These are phyloP conservation scores for Cercospora citrullina DNA, from an alignment of 2,329 filamentous ascomycete species.

Conservation along the genomic window DNA sequence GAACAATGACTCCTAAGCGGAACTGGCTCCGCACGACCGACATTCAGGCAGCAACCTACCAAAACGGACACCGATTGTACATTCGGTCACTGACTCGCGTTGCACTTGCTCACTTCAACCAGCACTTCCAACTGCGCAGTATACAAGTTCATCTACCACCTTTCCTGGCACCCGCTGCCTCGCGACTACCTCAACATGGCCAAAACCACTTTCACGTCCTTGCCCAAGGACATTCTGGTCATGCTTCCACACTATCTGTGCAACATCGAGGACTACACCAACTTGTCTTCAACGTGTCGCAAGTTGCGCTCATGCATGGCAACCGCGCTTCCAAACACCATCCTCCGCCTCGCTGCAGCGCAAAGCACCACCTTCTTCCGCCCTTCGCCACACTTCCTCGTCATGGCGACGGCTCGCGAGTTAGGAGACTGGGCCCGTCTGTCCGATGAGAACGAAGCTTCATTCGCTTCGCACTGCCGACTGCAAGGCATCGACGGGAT, in stretches of 20 bases:
- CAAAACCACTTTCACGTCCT: background rate
- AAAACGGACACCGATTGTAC: background rate
- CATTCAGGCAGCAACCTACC: background rate
- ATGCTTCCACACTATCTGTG: constrained; percentile 27
- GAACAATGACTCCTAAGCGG: background rate
- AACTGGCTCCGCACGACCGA: background rate
- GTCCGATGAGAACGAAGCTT: constrained; percentile 27
- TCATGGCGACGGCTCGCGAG: constrained; percentile 39
- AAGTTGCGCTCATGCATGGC: constrained; percentile 30
- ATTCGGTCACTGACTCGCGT: background rate
- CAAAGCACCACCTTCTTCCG: constrained; percentile 41
- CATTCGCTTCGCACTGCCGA: constrained; percentile 22
- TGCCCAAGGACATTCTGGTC: constrained; percentile 27
- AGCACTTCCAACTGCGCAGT: background rate
- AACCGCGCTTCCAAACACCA: constrained; percentile 30
- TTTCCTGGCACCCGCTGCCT: background rate
- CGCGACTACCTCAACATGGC: background rate
- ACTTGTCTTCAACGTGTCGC: constrained; percentile 35
- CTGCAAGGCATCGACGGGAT: constrained; percentile 38
- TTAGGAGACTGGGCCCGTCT: constrained; percentile 40
- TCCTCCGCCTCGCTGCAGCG: constrained; percentile 39
- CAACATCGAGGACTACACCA: constrained; percentile 41
- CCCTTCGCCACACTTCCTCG: constrained; percentile 41
- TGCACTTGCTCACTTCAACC: background rate
- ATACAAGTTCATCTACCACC: background rate